Conservation (phyloP, 2,329 filamentous ascomycete genomes). For the Fusarium verticillioides region DNA sequence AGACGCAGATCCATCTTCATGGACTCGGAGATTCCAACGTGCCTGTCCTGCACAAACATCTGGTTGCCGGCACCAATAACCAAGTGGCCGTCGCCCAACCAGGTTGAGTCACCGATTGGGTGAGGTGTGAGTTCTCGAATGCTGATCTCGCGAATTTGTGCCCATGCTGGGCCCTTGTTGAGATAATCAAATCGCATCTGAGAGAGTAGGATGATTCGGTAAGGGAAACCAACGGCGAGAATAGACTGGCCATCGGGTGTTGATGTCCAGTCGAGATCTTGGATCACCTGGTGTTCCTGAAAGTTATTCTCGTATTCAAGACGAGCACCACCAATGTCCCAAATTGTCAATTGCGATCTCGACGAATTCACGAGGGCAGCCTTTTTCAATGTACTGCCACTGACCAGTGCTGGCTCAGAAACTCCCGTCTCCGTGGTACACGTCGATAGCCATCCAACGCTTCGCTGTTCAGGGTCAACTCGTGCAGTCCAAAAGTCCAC, state of each 20-base stretch:
- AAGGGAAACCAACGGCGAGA: constrained; percentile 91
- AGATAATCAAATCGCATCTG: constrained; percentile 94
- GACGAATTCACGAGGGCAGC: constrained; percentile 82
- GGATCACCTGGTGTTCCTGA: constrained; percentile 76
- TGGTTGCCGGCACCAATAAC: constrained; percentile 93
- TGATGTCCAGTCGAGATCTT: constrained; percentile 93
- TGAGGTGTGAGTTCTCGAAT: constrained; percentile 86
- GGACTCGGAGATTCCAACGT: constrained; percentile 72
- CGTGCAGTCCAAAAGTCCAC: constrained; percentile 88
- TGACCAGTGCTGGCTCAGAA: constrained; percentile 77
- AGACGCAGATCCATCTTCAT: constrained; percentile 65
- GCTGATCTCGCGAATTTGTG: constrained; percentile 82
- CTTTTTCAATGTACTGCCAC: constrained; percentile 87
- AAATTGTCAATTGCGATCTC: constrained; percentile 84
- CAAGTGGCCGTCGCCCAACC: constrained; percentile 86
- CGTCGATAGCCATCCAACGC: constrained; percentile 84
- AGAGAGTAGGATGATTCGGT: constrained; percentile 81
- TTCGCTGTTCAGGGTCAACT: constrained; percentile 68
- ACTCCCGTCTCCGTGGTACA: constrained; percentile 85
- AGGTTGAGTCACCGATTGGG: constrained; percentile 92
- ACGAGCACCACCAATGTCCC: constrained; percentile 85
- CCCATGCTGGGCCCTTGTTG: constrained; percentile 90
- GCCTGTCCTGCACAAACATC: constrained; percentile 83
- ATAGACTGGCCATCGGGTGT: constrained; percentile 91
- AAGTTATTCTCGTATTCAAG: constrained; percentile 85